A percentile compares a stretch with the other conserved stretches of the same genome.
Evolutionary conservation across 2,329 filamentous ascomycete genomes (phyloP).

Genomic region (Fusarium abutilonis): DNA sequence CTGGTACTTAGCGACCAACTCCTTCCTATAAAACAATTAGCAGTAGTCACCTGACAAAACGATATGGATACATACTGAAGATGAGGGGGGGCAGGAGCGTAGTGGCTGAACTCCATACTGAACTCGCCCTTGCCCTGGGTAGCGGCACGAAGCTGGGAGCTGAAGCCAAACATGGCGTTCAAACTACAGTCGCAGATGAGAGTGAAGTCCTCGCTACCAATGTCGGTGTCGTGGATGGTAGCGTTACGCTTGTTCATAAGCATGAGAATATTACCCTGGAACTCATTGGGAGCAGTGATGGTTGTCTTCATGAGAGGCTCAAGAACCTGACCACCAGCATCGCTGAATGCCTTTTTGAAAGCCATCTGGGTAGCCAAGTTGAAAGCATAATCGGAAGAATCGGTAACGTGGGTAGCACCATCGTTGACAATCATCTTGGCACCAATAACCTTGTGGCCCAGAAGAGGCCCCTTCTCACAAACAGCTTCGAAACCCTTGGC

Average conservation of each 20-base stretch:
- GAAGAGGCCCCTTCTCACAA: constrained; percentile 86
- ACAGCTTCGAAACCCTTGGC: constrained; percentile 91
- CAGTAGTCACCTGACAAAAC: background rate
- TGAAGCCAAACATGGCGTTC: constrained; percentile 98
- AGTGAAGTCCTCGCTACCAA: constrained; percentile 92
- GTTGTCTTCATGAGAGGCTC: constrained; percentile 99
- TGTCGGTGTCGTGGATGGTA: constrained; percentile 94
- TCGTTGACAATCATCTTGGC: constrained; percentile 93
- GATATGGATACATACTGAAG: constrained; percentile 74
- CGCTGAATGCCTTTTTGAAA: constrained; percentile 91
- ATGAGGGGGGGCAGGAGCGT: constrained; percentile 85
- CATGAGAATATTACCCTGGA: constrained; percentile 95
- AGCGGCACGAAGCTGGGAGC: constrained; percentile 85
- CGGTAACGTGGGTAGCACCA: constrained; percentile 95
- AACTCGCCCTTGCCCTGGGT: constrained; percentile 99
- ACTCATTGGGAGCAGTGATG: constrained; percentile 94
- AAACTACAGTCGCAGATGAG: constrained; percentile 90
- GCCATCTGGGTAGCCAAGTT: constrained; percentile 94
- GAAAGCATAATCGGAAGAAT: constrained; percentile 97
- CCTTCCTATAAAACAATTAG: constrained; percentile 57
- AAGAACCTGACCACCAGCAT: constrained; percentile 83
- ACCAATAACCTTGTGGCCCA: constrained; percentile 93
- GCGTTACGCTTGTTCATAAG: constrained; percentile 97
- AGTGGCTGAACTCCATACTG: constrained; percentile 98
- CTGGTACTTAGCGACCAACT: constrained; percentile 67